phyloP scores from a whole-genome alignment of 768 basidiomycete species.

The Tylopilus felleus region DNA sequence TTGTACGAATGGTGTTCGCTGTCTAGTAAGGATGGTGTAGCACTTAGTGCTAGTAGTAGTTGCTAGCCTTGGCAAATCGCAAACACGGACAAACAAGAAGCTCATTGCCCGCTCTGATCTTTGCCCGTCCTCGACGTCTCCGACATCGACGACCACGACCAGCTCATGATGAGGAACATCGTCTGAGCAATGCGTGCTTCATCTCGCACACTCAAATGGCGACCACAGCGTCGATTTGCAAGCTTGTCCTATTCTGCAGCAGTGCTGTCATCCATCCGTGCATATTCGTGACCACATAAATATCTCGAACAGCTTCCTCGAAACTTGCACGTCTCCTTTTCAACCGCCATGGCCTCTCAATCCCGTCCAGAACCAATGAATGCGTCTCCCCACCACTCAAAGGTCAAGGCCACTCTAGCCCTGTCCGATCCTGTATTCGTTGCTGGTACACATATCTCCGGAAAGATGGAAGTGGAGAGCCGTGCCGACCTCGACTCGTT shows the following conservation, averaged over 20 bases:
- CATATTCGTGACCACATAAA: constrained; percentile 15
- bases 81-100: constrained; percentile 19
- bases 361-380: constrained; percentile 68
- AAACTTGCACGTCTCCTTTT: not conserved
- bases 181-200: constrained; percentile 11
- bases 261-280: constrained; percentile 1
- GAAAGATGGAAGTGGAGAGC: constrained; percentile 80
- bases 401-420: constrained; percentile 65
- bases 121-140: not conserved
- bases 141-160: constrained; percentile 2
- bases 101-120: not conserved
- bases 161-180: constrained; percentile 18
- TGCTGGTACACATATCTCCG: constrained; percentile 63
- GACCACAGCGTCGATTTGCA: constrained; percentile 3
- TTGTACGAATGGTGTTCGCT: not conserved
- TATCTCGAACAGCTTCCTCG: constrained; percentile 3
- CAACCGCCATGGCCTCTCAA: constrained; percentile 28
- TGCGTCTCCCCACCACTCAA: constrained; percentile 72
- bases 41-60: no score
- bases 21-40: no score
- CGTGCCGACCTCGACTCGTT: constrained; percentile 59
- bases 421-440: constrained; percentile 60
- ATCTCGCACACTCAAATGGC: constrained; percentile 12
- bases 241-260: not conserved
- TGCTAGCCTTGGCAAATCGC: not conserved